phyloP scores from a whole-genome alignment of 371 early-diverging fungal species.

The Fennellomyces sp. region DNA sequence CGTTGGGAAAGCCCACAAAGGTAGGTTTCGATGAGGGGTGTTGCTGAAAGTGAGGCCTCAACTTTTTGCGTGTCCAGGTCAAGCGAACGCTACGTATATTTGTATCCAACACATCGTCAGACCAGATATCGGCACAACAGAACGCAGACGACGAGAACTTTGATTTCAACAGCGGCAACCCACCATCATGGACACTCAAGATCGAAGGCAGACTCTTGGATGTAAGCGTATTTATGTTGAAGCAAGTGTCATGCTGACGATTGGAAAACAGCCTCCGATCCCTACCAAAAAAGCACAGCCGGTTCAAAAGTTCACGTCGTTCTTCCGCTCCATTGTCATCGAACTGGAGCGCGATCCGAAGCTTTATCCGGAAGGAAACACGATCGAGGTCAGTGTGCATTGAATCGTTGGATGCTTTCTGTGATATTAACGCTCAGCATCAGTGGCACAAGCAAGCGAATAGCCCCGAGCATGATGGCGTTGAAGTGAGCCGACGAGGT shows the following conservation, averaged over 20 bases:
- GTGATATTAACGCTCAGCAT: too few relatives aligned
- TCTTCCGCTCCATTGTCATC: slow-evolving; percentile 79
- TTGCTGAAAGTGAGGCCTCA: not conserved
- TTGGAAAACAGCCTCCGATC: slow-evolving; percentile 47
- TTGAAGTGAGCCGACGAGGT: slow-evolving; percentile 91
- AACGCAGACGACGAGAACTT: slow-evolving; percentile 50
- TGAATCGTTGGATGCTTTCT: too few relatives aligned
- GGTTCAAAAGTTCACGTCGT: slow-evolving; percentile 82
- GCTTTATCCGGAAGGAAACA: slow-evolving; percentile 73
- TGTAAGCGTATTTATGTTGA: slow-evolving; percentile 19
- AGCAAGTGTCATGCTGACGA: not conserved
- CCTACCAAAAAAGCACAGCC: slow-evolving; percentile 60
- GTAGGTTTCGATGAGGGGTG: slow-evolving; percentile 30
- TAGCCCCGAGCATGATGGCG: slow-evolving; percentile 77
- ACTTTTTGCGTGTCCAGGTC: slow-evolving; percentile 38
- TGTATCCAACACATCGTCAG: slow-evolving; percentile 83
- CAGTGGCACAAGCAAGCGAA: slow-evolving; percentile 73
- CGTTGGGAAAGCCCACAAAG: slow-evolving; percentile 73
- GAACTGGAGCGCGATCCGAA: slow-evolving; percentile 83
- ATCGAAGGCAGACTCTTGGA: slow-evolving; percentile 91
- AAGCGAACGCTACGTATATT: slow-evolving; percentile 88
- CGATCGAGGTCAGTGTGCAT: slow-evolving; percentile 63
- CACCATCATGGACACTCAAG: slow-evolving; percentile 91
- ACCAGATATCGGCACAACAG: slow-evolving; percentile 52
- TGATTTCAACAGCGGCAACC: slow-evolving; percentile 54